A percentile compares a stretch with the other conserved stretches of the same genome.
phyloP scores from a whole-genome alignment of 768 basidiomycete genomes.

The Cystobasidium ongulense region DNA sequence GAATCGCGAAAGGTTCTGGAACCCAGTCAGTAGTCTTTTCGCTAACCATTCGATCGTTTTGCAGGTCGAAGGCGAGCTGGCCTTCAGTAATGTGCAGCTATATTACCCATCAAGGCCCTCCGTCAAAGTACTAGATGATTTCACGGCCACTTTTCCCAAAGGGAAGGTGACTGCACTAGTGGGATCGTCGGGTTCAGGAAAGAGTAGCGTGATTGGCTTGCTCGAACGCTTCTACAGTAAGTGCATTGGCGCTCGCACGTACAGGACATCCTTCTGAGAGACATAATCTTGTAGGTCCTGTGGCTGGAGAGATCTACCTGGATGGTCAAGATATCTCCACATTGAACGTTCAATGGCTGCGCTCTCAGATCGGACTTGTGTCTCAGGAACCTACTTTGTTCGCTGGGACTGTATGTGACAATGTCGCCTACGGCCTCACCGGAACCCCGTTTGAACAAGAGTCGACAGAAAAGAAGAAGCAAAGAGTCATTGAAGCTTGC shows the following conservation, averaged over 20 bases:
- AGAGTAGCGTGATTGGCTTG: constrained; percentile 47
- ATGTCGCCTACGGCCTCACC: constrained; percentile 51
- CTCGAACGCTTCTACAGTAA: constrained; percentile 44
- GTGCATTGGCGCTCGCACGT: neutral
- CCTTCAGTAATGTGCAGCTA: constrained; percentile 67
- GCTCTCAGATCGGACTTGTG: constrained; percentile 47
- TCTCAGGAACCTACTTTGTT: constrained; percentile 49
- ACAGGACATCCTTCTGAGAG: neutral
- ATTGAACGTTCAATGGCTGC: constrained; percentile 47
- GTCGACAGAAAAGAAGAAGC: constrained; percentile 45
- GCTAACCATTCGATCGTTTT: too few relatives aligned
- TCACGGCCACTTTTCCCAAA: constrained; percentile 60
- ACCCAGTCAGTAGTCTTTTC: too few relatives aligned
- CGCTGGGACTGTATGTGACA: constrained; percentile 48
- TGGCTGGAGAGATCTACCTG: constrained; percentile 46
- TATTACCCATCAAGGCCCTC: constrained; percentile 43
- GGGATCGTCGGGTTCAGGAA: constrained; percentile 49
- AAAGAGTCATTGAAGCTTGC: constrained; percentile 48
- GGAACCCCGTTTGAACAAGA: constrained; percentile 47
- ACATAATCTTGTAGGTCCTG: constrained; percentile 42
- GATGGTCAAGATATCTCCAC: constrained; percentile 48
- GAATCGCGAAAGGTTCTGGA: too few relatives aligned
- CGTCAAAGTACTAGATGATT: constrained; percentile 67
- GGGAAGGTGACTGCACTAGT: constrained; percentile 55
- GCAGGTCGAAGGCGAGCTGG: constrained; percentile 61